Percentiles rank a stretch among this genome's conserved stretches.
Conservation (phyloP, 2,329 filamentous ascomycete genomes). For the Xylaria multiplex region DNA sequence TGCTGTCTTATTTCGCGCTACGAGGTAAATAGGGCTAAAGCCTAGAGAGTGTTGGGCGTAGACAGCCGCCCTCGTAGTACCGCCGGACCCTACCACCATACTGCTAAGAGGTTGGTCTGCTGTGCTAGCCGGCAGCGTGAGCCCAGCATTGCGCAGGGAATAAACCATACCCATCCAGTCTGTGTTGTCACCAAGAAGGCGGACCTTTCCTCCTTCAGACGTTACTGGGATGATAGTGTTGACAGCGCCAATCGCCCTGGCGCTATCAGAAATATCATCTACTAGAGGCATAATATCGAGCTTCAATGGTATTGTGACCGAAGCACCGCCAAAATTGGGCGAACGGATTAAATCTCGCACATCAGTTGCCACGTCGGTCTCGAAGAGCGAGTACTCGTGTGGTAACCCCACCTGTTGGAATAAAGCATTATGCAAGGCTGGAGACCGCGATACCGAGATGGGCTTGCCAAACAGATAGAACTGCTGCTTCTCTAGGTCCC, state of each 20-base stretch:
- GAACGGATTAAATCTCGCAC: conserved; percentile 73
- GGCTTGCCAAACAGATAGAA: conserved; percentile 93
- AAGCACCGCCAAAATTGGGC: conserved; percentile 87
- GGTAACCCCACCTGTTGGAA: conserved; percentile 82
- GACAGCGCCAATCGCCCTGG: conserved; percentile 85
- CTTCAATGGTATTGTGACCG: conserved; percentile 95
- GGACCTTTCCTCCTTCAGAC: conserved; percentile 55
- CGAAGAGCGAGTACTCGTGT: conserved; percentile 79
- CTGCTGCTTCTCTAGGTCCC: conserved; percentile 76
- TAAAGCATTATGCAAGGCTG: conserved; percentile 87
- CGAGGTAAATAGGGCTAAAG: conserved; percentile 85
- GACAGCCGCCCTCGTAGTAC: conserved; percentile 90
- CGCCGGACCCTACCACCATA: conserved; percentile 89
- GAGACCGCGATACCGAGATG: conserved; percentile 83
- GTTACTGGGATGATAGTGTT: conserved; percentile 84
- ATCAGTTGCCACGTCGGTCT: conserved; percentile 73
- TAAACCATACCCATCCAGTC: conserved; percentile 94
- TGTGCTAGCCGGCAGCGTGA: conserved; percentile 54
- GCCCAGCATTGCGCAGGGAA: conserved; percentile 76
- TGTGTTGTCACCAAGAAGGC: conserved; percentile 87
- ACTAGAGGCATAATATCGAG: conserved; percentile 84
- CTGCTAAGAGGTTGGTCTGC: conserved; percentile 60
- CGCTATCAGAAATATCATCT: conserved; percentile 82
- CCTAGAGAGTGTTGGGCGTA: conserved; percentile 86
- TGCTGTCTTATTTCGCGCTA: conserved; percentile 79